These are phyloP conservation scores for Paecilomyces fulvus DNA, from an alignment of 2,329 filamentous ascomycete species.

Conservation along the genomic window DNA sequence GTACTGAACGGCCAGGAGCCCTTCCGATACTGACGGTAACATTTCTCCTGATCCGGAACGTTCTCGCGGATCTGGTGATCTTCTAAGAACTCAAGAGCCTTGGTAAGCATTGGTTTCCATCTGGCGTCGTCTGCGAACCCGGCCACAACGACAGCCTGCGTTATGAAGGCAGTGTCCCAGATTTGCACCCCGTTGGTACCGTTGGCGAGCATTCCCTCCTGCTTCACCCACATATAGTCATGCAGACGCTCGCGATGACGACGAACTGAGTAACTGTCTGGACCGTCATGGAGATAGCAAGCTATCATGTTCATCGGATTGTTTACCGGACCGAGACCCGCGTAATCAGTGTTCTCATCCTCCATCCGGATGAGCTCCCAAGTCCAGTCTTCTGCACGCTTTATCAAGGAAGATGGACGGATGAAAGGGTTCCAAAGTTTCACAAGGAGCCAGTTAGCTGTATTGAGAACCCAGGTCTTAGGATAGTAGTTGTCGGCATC, in stretches of 20 bases:
- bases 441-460: conserved; percentile 68
- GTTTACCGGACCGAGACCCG: conserved; percentile 81
- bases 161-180: conserved; percentile 90
- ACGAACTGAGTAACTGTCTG: conserved; percentile 60
- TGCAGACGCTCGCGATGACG: conserved; percentile 72
- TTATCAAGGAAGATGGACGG: conserved; percentile 55
- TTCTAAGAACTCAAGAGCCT: conserved; percentile 78
- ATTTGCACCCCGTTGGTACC: conserved; percentile 97
- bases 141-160: conserved; percentile 72
- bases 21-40: conserved; percentile 84
- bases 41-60: conserved; percentile 63
- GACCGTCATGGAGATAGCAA: conserved; percentile 78
- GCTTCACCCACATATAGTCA: conserved; percentile 86
- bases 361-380: conserved; percentile 83
- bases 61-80: conserved; percentile 85
- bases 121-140: conserved; percentile 67
- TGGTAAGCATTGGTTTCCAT: conserved; percentile 75
- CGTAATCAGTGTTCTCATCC: conserved; percentile 84
- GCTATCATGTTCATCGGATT: conserved; percentile 81
- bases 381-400: conserved; percentile 69
- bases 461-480: conserved; percentile 74
- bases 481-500: conserved; percentile 83
- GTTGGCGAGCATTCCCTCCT: conserved; percentile 88
- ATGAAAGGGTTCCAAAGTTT: conserved; percentile 75
- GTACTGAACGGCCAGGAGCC: conserved; percentile 97